These are phyloP conservation scores for Myriosclerotinia curreyana DNA, from an alignment of 2,329 filamentous ascomycete genomes.

Conservation along the genomic window DNA sequence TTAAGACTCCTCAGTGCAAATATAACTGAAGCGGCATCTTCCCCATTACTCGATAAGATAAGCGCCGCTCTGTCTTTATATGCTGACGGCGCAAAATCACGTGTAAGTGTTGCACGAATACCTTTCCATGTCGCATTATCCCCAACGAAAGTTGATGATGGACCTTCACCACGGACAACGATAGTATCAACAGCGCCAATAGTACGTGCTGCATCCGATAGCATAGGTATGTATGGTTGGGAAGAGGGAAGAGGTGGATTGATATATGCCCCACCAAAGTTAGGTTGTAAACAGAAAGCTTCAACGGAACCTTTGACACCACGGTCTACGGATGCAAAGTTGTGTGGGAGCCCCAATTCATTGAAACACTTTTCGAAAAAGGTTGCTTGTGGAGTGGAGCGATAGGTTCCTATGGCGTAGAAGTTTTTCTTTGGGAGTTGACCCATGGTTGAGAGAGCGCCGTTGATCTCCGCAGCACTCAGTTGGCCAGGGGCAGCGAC, in stretches of 20 bases:
- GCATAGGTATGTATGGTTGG: conserved; percentile 57
- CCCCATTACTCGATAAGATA: conserved; percentile 67
- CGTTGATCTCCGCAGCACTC: conserved; percentile 82
- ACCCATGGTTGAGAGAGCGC: conserved; percentile 72
- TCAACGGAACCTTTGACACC: conserved; percentile 66
- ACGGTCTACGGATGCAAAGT: conserved; percentile 71
- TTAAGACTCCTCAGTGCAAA: conserved; percentile 75
- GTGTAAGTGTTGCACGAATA: conserved; percentile 75
- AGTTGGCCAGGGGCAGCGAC: conserved; percentile 84
- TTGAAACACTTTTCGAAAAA: conserved; percentile 86
- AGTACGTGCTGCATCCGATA: conserved; percentile 73
- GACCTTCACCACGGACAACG: conserved; percentile 54
- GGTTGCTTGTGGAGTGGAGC: conserved; percentile 67
- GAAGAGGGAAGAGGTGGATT: conserved; percentile 65
- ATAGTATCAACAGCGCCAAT: conserved; percentile 84
- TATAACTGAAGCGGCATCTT: conserved; percentile 74
- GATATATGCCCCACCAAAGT: conserved; percentile 80
- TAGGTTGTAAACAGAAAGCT: conserved; percentile 66
- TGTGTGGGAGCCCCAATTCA: conserved; percentile 80
- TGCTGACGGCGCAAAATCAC: conserved; percentile 78
- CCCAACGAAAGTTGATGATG: conserved; percentile 60
- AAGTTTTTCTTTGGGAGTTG: conserved; percentile 77
- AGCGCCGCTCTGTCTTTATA: conserved; percentile 74
- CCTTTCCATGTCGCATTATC: conserved; percentile 86
- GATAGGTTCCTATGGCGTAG: conserved; percentile 74